These are phyloP conservation scores for Fraxinus baroniana DNA, from an alignment of 305 asterid genomes.

Conservation along the genomic window DNA sequence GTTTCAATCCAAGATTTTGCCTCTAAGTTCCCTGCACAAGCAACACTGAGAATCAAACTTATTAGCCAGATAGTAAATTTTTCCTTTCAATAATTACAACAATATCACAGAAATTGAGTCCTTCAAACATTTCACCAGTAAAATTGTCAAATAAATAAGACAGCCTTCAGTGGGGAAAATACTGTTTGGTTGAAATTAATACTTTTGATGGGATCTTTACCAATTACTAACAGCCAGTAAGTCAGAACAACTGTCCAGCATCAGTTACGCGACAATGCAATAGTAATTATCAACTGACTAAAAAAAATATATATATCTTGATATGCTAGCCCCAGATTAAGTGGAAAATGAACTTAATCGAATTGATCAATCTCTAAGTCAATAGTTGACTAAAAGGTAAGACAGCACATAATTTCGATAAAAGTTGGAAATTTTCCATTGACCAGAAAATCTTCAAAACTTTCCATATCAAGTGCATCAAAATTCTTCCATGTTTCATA, in stretches of 20 bases:
- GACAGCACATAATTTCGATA: neutral
- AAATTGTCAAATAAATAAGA: neutral
- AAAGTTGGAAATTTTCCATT: neutral
- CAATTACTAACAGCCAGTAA: neutral
- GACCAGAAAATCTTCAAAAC: neutral
- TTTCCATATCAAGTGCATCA: neutral
- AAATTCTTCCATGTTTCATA: constrained; percentile 7
- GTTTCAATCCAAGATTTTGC: constrained; percentile 15
- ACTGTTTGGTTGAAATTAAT: neutral
- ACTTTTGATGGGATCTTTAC: neutral
- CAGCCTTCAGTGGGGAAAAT: neutral
- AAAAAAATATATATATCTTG: neutral
- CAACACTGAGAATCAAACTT: neutral
- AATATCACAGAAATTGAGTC: neutral
- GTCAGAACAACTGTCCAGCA: neutral
- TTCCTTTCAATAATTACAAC: neutral
- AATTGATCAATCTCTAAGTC: constrained; percentile 14
- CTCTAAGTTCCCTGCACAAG: constrained; percentile 25
- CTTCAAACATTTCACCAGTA: neutral
- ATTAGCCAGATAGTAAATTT: neutral
- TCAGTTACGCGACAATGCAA: neutral
- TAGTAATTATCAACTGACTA: neutral
- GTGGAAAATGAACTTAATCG: neutral
- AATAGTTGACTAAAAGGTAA: constrained; percentile 10
- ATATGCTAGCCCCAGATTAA: neutral